Conservation (phyloP, 2,329 filamentous ascomycete species). For the Exophiala dermatitidis region DNA sequence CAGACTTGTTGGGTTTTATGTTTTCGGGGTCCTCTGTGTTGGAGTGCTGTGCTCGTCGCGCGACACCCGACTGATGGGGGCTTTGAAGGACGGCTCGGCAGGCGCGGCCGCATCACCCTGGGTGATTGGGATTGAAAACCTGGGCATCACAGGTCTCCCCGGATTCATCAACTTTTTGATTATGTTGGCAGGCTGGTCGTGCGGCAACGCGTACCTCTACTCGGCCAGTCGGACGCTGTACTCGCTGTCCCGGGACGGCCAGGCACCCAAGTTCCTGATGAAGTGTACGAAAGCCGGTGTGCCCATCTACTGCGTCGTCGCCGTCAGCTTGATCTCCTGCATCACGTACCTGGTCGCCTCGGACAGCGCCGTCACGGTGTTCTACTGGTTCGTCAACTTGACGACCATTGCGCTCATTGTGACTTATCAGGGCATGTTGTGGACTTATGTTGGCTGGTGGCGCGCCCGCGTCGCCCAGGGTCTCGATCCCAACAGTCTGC, state of each 20-base stretch:
- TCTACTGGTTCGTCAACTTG: conserved; percentile 64
- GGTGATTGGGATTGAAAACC: conserved; percentile 63
- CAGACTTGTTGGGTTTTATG: conserved; percentile 66
- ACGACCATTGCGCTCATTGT: conserved; percentile 43
- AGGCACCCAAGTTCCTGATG: conserved; percentile 50
- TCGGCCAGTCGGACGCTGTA: conserved; percentile 47
- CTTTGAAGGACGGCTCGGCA: conserved; percentile 49
- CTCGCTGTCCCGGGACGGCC: conserved; percentile 40
- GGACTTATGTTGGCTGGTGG: conserved; percentile 64
- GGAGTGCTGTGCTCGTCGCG: conserved; percentile 62
- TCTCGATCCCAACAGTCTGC: conserved; percentile 58
- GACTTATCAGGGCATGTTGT: conserved; percentile 60
- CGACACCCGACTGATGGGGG: conserved; percentile 52
- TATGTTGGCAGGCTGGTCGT: conserved; percentile 62
- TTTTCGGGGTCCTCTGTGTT: conserved; percentile 63
- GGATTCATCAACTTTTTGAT: conserved; percentile 68
- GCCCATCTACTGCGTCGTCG: conserved; percentile 56
- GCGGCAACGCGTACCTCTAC: conserved; percentile 60
- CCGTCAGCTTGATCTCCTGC: conserved; percentile 59
- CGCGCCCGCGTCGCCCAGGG: conserved; percentile 62
- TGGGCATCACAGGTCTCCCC: conserved; percentile 55
- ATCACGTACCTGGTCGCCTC: conserved; percentile 65
- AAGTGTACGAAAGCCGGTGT: conserved; percentile 56
- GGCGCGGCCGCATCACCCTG: conserved; percentile 64
- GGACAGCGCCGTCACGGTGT: conserved; percentile 55